These are phyloP conservation scores for Mycena indigotica DNA, from an alignment of 768 basidiomycete genomes.

Conservation along the genomic window DNA sequence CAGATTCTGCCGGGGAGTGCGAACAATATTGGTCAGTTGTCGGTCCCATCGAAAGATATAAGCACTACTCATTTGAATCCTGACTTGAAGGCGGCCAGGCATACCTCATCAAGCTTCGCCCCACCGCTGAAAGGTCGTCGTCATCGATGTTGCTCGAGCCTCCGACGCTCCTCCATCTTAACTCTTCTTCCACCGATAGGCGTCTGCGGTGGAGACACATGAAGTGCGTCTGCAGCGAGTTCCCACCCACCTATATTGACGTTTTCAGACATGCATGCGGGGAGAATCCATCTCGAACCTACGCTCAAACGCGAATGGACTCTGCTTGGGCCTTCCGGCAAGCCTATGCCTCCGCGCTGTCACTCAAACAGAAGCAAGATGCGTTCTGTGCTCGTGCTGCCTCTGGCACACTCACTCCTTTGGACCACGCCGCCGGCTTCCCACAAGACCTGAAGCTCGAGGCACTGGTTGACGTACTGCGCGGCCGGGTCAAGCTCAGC, in stretches of 20 bases:
- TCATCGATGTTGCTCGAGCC: constrained; percentile 73
- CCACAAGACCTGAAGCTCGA: constrained; percentile 75
- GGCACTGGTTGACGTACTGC: constrained; percentile 65
- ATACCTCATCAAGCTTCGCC: constrained; percentile 73
- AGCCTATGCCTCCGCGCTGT: constrained; percentile 69
- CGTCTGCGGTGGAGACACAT: constrained; percentile 67
- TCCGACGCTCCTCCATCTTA: constrained; percentile 53
- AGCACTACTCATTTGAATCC: background rate
- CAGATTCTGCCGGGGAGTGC: constrained; percentile 61
- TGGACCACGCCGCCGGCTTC: constrained; percentile 44
- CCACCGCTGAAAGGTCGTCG: constrained; percentile 64
- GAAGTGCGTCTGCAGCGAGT: constrained; percentile 48
- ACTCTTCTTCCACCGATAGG: constrained; percentile 31
- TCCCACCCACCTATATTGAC: background rate
- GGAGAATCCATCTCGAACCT: constrained; percentile 44
- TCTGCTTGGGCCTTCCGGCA: constrained; percentile 67
- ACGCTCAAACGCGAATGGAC: constrained; percentile 60
- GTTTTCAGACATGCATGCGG: constrained; percentile 63
- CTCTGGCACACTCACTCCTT: constrained; percentile 43
- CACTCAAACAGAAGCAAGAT: constrained; percentile 68
- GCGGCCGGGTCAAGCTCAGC: constrained; percentile 73
- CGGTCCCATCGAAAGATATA: too few species aligned
- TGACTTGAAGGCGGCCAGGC: constrained; percentile 61
- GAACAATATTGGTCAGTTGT: constrained; percentile 47
- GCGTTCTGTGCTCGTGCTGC: constrained; percentile 58